phyloP scores from a whole-genome alignment of 2,329 filamentous ascomycete genomes.

The Botrytis porri region DNA sequence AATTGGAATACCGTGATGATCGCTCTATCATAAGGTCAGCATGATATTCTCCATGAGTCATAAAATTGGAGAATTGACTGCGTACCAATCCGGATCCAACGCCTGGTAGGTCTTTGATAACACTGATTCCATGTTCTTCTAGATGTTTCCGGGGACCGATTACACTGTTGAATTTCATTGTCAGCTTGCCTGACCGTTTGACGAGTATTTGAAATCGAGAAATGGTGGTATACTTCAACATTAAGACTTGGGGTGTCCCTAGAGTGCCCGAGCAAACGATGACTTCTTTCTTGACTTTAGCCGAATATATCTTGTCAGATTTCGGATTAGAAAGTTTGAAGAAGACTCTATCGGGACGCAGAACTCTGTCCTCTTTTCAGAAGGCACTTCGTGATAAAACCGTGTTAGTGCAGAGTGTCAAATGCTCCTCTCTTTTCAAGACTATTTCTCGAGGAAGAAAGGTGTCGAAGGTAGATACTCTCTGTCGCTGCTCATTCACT shows the following conservation, averaged over 20 bases:
- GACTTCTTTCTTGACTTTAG: slow-evolving; percentile 18
- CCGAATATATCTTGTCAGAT: slow-evolving; percentile 8
- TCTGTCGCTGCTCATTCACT: slow-evolving; percentile 13
- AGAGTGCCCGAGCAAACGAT: slow-evolving; percentile 19
- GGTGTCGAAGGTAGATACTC: slow-evolving; percentile 21
- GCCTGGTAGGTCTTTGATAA: slow-evolving; percentile 14
- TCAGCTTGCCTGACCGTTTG: neutral
- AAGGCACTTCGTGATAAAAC: slow-evolving; percentile 16
- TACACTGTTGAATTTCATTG: neutral
- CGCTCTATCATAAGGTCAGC: neutral
- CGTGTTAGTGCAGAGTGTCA: slow-evolving; percentile 20
- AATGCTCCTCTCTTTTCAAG: slow-evolving; percentile 13
- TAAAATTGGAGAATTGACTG: neutral
- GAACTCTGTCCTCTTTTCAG: neutral
- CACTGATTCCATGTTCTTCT: slow-evolving; percentile 15
- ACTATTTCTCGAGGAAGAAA: slow-evolving; percentile 20
- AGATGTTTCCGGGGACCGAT: slow-evolving; percentile 19
- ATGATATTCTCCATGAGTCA: too few species aligned
- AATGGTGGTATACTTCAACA: slow-evolving; percentile 17
- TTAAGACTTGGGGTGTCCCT: slow-evolving; percentile 20
- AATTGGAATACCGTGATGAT: slow-evolving; percentile 19
- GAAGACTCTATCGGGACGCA: neutral
- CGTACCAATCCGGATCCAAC: slow-evolving; percentile 21
- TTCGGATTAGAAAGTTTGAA: slow-evolving; percentile 9
- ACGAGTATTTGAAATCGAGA: neutral